Base-by-base conservation (phyloP, 179 eudicot genomes). In the Nepenthes alata region DNA sequence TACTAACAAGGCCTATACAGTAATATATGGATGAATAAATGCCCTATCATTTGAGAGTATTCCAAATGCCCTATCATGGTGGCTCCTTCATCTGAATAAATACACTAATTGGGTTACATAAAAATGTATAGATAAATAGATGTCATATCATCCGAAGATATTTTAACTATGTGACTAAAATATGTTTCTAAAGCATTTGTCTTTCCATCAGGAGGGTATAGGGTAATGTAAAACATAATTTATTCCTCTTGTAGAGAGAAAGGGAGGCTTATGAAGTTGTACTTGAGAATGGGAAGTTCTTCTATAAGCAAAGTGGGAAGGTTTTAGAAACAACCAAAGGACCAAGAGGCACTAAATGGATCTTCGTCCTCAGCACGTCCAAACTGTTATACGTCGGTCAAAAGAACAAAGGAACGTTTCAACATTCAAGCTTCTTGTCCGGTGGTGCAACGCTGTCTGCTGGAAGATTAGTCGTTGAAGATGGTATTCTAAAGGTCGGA, bases 341-440 rank as follows among this genome's bases (percentile, higher is more conserved):
- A 35, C 75, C 85, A 1, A 74, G 73, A 74, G 91, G 78, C 57
- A 57, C 77, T 1, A 90, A 90, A 68, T 90, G 94, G 94, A 90
- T 90, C 60, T 90, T 90, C 70, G 97, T 90, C 6, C 81, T 90
- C 1, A 85, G 96, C 57, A 72, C 81, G 4, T 80, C 86, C 6
- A 80, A 59, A 70, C 66, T 50, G 5, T 68, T 90, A 69, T 90
- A 85, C 47, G 83, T 85, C 14, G 97, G 88, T 52, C 74, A 63
- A 61, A 91, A 91, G 65, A 64, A 62, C 53, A 85, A 76, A 63
- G 97, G 97, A 49, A 79, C 67, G 4, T 91, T 91, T 75, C 96
- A 91, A 49, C 97, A 91, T 67, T 91, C 97, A 0, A 91, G 97
- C 59, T 91, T 91, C 66, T 70, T 91, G 66, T 94, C 97, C 56